Base-by-base conservation (phyloP, 1,139 yeast genomes). In the Citeromyces siamensis region DNA sequence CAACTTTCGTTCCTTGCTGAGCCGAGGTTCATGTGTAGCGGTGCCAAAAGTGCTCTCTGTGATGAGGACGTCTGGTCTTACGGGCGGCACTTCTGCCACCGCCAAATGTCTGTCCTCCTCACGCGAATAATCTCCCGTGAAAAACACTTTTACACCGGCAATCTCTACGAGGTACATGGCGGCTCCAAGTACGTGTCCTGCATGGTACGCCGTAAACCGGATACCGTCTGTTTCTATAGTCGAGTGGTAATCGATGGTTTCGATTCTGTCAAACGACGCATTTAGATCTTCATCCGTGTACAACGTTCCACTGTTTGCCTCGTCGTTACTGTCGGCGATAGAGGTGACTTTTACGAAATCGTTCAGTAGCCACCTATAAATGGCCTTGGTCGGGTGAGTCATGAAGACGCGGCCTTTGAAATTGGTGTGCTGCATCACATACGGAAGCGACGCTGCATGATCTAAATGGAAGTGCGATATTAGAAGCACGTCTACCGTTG, bases 381-480 rank as follows among this genome's bases (percentile, higher is more conserved):
- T 90, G 26, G 98, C 98, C 60, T 93, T 93, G 1, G 98, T 90
- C 6, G 99, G 98, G 55, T 90, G 97, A 19, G 98, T 90, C 99
- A 90, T 90, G 55, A 88, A 90, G 6, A 93, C 98, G 38, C 95
- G 70, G 2, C 99, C 99, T 49, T 74, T 77, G 64, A 90, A 90
- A 47, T 73, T 83, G 1, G 98, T 90, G 50, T 86, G 94, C 51
- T 86, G 95, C 97, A 90, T 88, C 28, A 90, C 97, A 51, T 88
- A 93, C 0, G 99, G 99, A 40, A 90, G 65, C 0, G 96, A 84
- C 0, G 97, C 99, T 1, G 97, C 97, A 57, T 90, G 99, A 54
- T 90, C 98, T 53, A 90, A 68, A 56, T 90, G 99, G 65, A 90
- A 90, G 57, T 93, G 98, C 48, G 94, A 83, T 42, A 90, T 83